Conservation (phyloP, 2,329 filamentous ascomycete genomes). For the Stagonosporopsis tanaceti region DNA sequence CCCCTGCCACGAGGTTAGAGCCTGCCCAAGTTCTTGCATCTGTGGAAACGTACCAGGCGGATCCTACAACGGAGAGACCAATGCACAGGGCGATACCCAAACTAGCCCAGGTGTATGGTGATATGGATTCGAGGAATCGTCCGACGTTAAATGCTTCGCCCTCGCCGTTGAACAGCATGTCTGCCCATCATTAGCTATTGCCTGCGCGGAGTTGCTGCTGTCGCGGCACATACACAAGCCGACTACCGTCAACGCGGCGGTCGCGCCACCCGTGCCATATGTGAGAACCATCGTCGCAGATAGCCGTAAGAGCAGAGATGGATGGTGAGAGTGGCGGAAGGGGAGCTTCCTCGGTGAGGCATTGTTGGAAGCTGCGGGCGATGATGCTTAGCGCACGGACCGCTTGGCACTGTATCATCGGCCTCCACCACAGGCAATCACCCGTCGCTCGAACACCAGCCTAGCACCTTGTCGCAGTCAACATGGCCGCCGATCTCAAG, state of each 20-base stretch:
- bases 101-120: constrained; percentile 92
- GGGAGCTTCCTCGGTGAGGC: constrained; percentile 39
- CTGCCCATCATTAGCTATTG: constrained; percentile 60
- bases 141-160: constrained; percentile 97
- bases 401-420: constrained; percentile 19
- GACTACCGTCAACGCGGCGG: constrained; percentile 73
- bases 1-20: constrained; percentile 69
- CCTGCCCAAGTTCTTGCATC: background rate
- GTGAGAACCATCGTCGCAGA: constrained; percentile 70
- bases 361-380: constrained; percentile 33
- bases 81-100: constrained; percentile 94
- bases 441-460: constrained; percentile 23
- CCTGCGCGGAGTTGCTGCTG: constrained; percentile 27
- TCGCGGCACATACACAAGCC: constrained; percentile 73
- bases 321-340: constrained; percentile 35
- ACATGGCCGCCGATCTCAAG: constrained; percentile 55
- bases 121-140: constrained; percentile 91
- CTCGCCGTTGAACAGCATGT: constrained; percentile 98
- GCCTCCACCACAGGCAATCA: constrained; percentile 24
- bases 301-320: constrained; percentile 28
- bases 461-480: constrained; percentile 26
- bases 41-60: constrained; percentile 78
- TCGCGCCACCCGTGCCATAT: constrained; percentile 74
- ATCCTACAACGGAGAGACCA: constrained; percentile 92
- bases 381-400: constrained; percentile 21